Evolutionary conservation across 495 filamentous ascomycete species (phyloP).

Genomic region (Lasiosphaeria miniovina): DNA sequence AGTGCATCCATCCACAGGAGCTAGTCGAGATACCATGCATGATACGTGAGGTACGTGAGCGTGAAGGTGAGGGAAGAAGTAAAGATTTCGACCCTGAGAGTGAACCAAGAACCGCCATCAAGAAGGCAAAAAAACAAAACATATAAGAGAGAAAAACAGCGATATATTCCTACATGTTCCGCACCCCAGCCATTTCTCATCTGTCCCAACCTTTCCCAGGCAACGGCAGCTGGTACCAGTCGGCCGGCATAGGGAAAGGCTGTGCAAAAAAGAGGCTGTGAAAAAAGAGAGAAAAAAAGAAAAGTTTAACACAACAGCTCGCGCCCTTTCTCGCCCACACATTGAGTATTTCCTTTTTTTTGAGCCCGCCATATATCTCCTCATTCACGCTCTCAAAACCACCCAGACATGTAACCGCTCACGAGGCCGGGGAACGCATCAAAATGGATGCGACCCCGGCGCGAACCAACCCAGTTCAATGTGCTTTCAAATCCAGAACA

Average conservation of each 20-base stretch:
- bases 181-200: conserved; percentile 8
- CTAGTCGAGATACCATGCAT: too few relatives aligned
- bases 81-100: neutral
- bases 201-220: neutral
- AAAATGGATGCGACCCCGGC: neutral
- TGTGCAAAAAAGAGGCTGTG: neutral
- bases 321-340: neutral
- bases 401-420: too few relatives aligned
- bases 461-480: neutral
- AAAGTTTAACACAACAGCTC: neutral
- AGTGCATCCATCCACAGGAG: too few relatives aligned
- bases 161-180: conserved; percentile 25
- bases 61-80: neutral
- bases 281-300: conserved; percentile 1
- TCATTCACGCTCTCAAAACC: neutral
- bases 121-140: conserved; percentile 4
- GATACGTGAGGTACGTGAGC: too few relatives aligned
- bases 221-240: neutral
- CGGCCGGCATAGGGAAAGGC: neutral
- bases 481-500: conserved; percentile 11
- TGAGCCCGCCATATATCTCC: neutral
- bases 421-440: too few relatives aligned
- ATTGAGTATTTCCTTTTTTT: neutral
- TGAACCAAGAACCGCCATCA: neutral
- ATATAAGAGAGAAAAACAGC: neutral